phyloP scores from a whole-genome alignment of 108 stramenopile species.

The Cyclostephanos tholiformis region DNA sequence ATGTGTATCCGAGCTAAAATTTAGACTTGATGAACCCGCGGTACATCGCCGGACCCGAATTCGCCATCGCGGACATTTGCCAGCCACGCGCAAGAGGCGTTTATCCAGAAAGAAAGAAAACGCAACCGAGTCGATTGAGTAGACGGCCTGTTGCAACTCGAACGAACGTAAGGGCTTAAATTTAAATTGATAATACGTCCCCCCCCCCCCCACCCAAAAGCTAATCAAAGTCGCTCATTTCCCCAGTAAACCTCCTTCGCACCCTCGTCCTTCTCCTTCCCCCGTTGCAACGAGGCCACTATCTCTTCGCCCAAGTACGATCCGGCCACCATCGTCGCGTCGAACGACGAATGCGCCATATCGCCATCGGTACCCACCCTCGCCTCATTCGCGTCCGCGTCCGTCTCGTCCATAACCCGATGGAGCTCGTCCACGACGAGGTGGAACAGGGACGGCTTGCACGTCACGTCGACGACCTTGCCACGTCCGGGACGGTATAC shows the following conservation, averaged over 20 bases:
- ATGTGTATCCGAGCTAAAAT: no score
- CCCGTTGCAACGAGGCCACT: slow-evolving; percentile 16
- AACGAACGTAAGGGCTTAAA: no score
- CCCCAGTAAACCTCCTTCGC: neutral
- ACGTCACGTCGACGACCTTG: slow-evolving; percentile 38
- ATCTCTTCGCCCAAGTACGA: slow-evolving; percentile 32
- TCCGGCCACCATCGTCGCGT: slow-evolving; percentile 33
- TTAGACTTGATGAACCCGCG: no score
- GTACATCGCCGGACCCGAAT: no score
- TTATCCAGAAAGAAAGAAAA: no score
- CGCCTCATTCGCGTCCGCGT: slow-evolving; percentile 5
- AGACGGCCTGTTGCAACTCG: no score
- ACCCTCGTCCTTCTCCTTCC: slow-evolving; percentile 18
- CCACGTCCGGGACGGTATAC: slow-evolving; percentile 47
- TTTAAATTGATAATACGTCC: no score
- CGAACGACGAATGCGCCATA: slow-evolving; percentile 21
- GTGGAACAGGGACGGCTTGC: slow-evolving; percentile 44
- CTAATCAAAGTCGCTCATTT: no score
- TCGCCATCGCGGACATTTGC: no score
- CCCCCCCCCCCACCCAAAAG: no score
- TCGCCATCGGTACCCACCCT: neutral
- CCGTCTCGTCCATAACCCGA: slow-evolving; percentile 26
- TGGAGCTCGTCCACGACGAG: slow-evolving; percentile 44
- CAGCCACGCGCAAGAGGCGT: no score
- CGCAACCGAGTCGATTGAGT: no score